Base-by-base conservation (phyloP, 805 yeast genomes). In the Starmerella tilneyi region DNA sequence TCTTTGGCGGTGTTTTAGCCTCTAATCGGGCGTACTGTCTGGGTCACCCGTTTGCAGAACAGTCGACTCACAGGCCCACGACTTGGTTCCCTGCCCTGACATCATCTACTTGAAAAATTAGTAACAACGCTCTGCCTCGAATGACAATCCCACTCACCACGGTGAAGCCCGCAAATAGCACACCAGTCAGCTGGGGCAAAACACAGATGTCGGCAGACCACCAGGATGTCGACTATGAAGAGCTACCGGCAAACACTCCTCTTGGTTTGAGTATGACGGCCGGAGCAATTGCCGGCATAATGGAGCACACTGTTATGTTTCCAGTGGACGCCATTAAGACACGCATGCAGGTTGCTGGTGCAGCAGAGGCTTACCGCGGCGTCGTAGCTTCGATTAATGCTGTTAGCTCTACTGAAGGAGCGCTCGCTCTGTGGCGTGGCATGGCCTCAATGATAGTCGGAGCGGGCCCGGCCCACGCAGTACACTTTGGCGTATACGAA, bases 381-480 rank as follows among this genome's bases (percentile, higher is more conserved):
- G 73, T 89, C 33, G 67, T 84, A 22, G 69, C 74, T 35, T 78
- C 92, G 20, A 77, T 85, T 36, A 69, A 85, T 19, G 73, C 73
- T 55, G 86, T 92, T 46, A 72, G 84, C n/a, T 74, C 94, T 13
- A 71, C 81, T 15, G 97, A 89, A 63, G 98, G 98, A 2, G 81
- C 89, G 5, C 59, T 75, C 43, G 83, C 94, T 0, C 72, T 92
- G 23, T 89, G 96, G 94, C 73, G 94, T 59, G 98, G 98, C 45
- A 84, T 89, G 15, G 79, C 85, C 20, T 82, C 95, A 1, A 94
- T 92, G 48, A 79, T 86, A 2, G 60, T 89, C 50, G 98, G 98
- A 30, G 96, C 98, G n/a, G 98, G 98, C 6, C 98, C 98, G 2
- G 96, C 97, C 3, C 98, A 89, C 66, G 97, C 97, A 3, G 81